These are phyloP conservation scores for Penicillium maclennaniae DNA, from an alignment of 495 filamentous ascomycete genomes.

Conservation along the genomic window DNA sequence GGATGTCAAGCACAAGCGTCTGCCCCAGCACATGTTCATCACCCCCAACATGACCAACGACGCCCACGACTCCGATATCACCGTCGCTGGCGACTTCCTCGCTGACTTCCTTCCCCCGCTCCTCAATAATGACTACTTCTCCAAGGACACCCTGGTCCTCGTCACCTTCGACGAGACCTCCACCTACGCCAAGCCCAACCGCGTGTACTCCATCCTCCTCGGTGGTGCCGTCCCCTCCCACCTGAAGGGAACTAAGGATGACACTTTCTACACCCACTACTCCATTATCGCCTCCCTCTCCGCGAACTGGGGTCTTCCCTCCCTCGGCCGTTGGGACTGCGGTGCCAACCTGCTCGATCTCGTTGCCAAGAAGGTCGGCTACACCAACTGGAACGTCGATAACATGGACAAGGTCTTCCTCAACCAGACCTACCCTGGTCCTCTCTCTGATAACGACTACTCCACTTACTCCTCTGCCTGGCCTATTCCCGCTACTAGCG, in stretches of 20 bases:
- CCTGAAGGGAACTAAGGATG: slow-evolving; percentile 58
- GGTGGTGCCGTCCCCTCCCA: slow-evolving; percentile 59
- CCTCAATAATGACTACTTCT: slow-evolving; percentile 60
- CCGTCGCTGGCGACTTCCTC: slow-evolving; percentile 55
- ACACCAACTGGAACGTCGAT: slow-evolving; percentile 49
- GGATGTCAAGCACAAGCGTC: slow-evolving; percentile 51
- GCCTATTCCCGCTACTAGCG: slow-evolving; percentile 40
- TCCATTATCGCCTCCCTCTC: slow-evolving; percentile 59
- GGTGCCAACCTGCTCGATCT: slow-evolving; percentile 64
- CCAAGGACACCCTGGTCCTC: slow-evolving; percentile 63
- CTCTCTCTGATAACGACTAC: slow-evolving; percentile 34
- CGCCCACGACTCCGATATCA: slow-evolving; percentile 65
- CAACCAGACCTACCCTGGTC: slow-evolving; percentile 48
- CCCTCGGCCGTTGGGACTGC: slow-evolving; percentile 67
- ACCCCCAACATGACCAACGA: slow-evolving; percentile 77
- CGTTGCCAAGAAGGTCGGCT: slow-evolving; percentile 56
- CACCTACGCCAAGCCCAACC: slow-evolving; percentile 52
- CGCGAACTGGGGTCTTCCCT: slow-evolving; percentile 66
- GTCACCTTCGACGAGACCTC: slow-evolving; percentile 67
- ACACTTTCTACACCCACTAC: slow-evolving; percentile 71
- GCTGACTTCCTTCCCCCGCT: slow-evolving; percentile 58
- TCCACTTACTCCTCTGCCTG: slow-evolving; percentile 35
- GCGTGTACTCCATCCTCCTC: slow-evolving; percentile 58
- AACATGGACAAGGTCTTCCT: slow-evolving; percentile 34
- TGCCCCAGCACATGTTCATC: slow-evolving; percentile 72